These are phyloP conservation scores for Seiridium cupressi DNA, from an alignment of 2,329 filamentous ascomycete genomes.

Conservation along the genomic window DNA sequence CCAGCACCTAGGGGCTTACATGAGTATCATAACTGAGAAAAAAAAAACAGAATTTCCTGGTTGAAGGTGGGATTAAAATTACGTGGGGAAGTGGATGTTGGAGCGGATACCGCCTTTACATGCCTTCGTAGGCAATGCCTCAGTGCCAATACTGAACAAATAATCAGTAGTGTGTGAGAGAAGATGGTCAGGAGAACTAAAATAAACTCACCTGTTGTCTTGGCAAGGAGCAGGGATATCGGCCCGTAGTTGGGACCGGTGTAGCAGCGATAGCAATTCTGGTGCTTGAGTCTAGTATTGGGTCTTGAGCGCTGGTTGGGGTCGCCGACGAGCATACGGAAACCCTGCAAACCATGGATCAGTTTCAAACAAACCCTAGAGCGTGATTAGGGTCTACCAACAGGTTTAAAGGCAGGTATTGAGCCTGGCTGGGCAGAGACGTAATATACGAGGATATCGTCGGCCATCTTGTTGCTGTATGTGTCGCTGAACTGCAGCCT, in stretches of 20 bases:
- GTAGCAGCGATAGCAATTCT: conserved; percentile 38
- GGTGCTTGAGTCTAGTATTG: conserved; percentile 14
- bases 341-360: conserved; percentile 27
- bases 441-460: conserved; percentile 28
- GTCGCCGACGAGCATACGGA: conserved; percentile 46
- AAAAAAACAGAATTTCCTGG: too few relatives aligned
- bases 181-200: too few relatives aligned
- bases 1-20: conserved; percentile 45
- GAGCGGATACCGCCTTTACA: conserved; percentile 2
- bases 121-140: not conserved
- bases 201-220: not conserved
- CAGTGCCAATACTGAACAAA: not conserved
- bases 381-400: not conserved
- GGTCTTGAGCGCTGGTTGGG: conserved; percentile 17
- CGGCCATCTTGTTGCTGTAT: conserved; percentile 22
- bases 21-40: conserved; percentile 44
- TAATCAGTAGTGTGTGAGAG: too few relatives aligned
- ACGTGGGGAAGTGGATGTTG: conserved; percentile 3
- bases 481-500: conserved; percentile 9
- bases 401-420: not conserved
- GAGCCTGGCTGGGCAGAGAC: conserved; percentile 32
- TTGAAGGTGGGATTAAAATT: conserved; percentile 13
- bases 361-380: not conserved
- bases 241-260: conserved; percentile 4
- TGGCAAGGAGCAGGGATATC: conserved; percentile 1